Base-by-base conservation (phyloP, 2,329 filamentous ascomycete genomes). In the Pseudocercospora fijiensis region DNA sequence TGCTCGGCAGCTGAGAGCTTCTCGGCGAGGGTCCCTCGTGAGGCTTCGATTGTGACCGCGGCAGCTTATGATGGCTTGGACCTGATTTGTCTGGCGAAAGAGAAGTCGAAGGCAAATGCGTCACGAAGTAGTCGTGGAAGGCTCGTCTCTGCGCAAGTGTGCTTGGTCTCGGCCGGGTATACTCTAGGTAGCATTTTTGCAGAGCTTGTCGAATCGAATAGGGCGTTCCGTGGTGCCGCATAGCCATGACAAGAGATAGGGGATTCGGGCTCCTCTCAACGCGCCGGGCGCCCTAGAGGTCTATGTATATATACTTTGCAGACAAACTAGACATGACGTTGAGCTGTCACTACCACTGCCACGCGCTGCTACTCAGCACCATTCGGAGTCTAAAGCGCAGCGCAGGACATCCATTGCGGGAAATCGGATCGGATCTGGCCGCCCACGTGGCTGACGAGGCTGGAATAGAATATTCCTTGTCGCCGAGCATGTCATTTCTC, bases 41-140 rank as follows among this genome's bases (percentile, higher is more conserved):
- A 28, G 93, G 93, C 51, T 86, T 90, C 53, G 92, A 95, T 24
- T 91, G 91, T 70, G 91, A 86, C 71, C 92, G 90, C 56, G 93
- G 93, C 5, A 97, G 86, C 76, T 95, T 93, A 77, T 96, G 89
- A 28, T 87, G 87, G 3, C 87, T 88, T 27, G 80, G 75, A 24
- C 61, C 60, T 7, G 62, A 59, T 47, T 65, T 65, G 77, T 98
- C 94, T 7, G 95, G 94, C 71, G 97, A 91, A 51, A 96, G 84
- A 3, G 93, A 97, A 13, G 92, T 96, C 18, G 92, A 96, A 4
- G 95, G 94, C 1, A 99, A 85, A 76, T 97, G 92, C 8, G 95
- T 96, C 64, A 98, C 91, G 77, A 99, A 99, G 81, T 99, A 98
- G 72, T 96, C 92, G 80, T 97, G 92, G 77, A 98, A 98, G 67